A percentile compares a stretch with the other conserved stretches of the same genome.
Evolutionary conservation across 306 rosid genomes (phyloP).

Genomic region (Rosa chinensis): DNA sequence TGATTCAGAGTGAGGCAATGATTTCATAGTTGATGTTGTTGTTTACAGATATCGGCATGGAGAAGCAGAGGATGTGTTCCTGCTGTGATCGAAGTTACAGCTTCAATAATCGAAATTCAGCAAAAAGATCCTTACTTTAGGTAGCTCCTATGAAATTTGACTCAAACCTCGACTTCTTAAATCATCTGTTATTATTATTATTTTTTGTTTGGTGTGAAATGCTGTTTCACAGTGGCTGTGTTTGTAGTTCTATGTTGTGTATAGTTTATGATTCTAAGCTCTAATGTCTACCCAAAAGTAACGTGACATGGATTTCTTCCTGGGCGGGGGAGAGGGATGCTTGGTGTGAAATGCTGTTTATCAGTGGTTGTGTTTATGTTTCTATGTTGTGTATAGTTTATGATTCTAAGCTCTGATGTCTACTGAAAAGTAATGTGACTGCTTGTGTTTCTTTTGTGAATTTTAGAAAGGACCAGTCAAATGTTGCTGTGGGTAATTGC

Average conservation of each 20-base stretch:
- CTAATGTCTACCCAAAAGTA: not conserved
- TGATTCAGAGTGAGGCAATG: not conserved
- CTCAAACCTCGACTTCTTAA: not conserved
- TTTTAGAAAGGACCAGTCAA: constrained; percentile 27
- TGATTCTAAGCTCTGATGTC: not conserved
- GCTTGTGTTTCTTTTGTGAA: not conserved
- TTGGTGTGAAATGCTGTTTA: too few species aligned
- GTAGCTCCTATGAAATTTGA: constrained; percentile 32
- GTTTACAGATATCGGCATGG: constrained; percentile 72
- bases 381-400: not conserved
- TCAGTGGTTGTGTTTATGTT: too few species aligned
- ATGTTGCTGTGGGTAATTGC: constrained; percentile 21
- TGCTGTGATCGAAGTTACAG: constrained; percentile 63
- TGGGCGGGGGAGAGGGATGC: too few species aligned
- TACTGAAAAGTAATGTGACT: not conserved
- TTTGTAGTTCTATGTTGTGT: not conserved
- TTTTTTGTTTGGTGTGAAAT: not conserved
- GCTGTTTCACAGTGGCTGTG: not conserved
- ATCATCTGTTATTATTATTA: not conserved
- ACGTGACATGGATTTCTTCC: not conserved
- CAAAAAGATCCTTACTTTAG: constrained; percentile 58
- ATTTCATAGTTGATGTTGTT: not conserved
- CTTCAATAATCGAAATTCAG: constrained; percentile 71
- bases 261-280: not conserved
- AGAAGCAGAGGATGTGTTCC: constrained; percentile 87